These are phyloP conservation scores for Schizochytrium sp. DNA, from an alignment of 108 stramenopile species.

Conservation along the genomic window DNA sequence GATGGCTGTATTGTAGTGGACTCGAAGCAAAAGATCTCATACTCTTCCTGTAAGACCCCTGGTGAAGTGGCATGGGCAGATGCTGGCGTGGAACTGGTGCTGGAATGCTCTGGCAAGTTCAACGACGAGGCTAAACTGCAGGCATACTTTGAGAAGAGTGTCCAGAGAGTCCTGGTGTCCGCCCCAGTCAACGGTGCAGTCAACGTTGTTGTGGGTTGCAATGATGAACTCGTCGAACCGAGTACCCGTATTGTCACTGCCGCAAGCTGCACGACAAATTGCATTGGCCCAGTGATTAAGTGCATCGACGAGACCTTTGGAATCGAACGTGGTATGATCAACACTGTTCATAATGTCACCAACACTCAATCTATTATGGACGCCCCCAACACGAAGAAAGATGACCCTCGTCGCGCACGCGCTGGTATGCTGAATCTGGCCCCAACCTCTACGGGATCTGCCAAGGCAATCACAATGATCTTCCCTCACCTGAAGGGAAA, in stretches of 20 bases:
- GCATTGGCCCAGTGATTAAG: slow-evolving; percentile 91
- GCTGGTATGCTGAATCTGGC: slow-evolving; percentile 90
- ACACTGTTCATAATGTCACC: slow-evolving; percentile 92
- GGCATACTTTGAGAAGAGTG: slow-evolving; percentile 86
- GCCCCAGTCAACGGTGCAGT: slow-evolving; percentile 94
- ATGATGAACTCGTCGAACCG: slow-evolving; percentile 79
- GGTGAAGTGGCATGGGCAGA: slow-evolving; percentile 82
- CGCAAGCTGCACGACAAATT: slow-evolving; percentile 95
- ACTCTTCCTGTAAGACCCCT: slow-evolving; percentile 80
- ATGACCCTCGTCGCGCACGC: slow-evolving; percentile 88
- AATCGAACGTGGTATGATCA: slow-evolving; percentile 91
- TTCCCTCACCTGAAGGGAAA: slow-evolving; percentile 95
- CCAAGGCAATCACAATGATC: slow-evolving; percentile 92
- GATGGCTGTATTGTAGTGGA: slow-evolving; percentile 85
- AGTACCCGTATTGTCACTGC: slow-evolving; percentile 86
- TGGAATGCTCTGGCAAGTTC: slow-evolving; percentile 93
- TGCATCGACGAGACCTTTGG: slow-evolving; percentile 91
- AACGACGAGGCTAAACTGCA: slow-evolving; percentile 80
- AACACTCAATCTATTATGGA: slow-evolving; percentile 79
- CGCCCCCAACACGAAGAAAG: slow-evolving; percentile 91
- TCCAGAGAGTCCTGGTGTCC: slow-evolving; percentile 90
- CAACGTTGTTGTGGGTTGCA: slow-evolving; percentile 94
- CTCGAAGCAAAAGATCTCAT: slow-evolving; percentile 82
- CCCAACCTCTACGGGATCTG: slow-evolving; percentile 91
- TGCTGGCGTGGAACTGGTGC: slow-evolving; percentile 85